Conservation (phyloP, 371 early-diverging fungal genomes). For the Syncephalastrum monosporum region DNA sequence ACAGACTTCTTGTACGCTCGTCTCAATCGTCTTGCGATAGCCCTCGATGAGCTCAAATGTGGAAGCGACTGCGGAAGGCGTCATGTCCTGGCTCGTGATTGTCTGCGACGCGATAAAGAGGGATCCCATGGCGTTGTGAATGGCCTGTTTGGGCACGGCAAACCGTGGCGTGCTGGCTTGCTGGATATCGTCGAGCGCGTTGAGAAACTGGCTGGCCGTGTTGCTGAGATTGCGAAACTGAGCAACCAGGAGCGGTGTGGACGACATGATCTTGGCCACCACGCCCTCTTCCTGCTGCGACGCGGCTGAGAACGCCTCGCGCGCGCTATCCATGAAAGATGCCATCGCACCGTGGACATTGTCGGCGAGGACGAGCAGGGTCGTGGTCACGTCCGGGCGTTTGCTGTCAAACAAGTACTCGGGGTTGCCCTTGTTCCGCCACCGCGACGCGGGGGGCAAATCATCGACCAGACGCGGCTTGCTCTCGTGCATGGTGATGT, state of each 20-base stretch:
- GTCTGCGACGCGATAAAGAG: constrained; percentile 67
- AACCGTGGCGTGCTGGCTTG: constrained; percentile 38
- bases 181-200: constrained; percentile 35
- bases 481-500: constrained; percentile 55
- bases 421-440: constrained; percentile 9
- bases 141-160: constrained; percentile 51
- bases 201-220: constrained; percentile 41
- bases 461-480: constrained; percentile 36
- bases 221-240: constrained; percentile 55
- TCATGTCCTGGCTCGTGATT: constrained; percentile 50
- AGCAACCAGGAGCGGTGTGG: constrained; percentile 58
- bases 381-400: constrained; percentile 17
- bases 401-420: constrained; percentile 2
- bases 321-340: constrained; percentile 32
- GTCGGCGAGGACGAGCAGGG: constrained; percentile 28
- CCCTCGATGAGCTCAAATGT: constrained; percentile 22
- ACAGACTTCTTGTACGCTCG: constrained; percentile 19
- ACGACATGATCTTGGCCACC: constrained; percentile 37
- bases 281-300: constrained; percentile 9
- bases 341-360: constrained; percentile 31
- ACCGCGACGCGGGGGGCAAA: constrained; percentile 7
- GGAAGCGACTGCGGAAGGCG: constrained; percentile 11
- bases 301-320: constrained; percentile 20
- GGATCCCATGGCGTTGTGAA: constrained; percentile 70
- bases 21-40: constrained; percentile 16